Conservation (phyloP, 495 filamentous ascomycete genomes). For the Pseudomonodictys pantanalensis region DNA sequence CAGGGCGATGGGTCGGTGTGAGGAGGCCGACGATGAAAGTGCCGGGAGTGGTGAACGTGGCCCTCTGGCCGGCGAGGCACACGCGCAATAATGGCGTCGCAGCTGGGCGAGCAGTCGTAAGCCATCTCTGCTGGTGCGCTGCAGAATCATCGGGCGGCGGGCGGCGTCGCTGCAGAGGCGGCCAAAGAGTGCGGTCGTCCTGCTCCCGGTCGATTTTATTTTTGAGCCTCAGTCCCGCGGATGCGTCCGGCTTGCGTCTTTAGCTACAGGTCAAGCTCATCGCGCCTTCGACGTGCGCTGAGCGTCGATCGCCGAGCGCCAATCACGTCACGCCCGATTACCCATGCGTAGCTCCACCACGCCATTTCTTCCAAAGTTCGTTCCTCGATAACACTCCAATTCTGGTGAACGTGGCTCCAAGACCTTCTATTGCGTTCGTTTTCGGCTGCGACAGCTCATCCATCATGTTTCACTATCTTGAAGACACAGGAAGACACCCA, state of each 20-base stretch:
- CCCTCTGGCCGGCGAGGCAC: constrained; percentile 2
- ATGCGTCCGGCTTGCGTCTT: constrained; percentile 7
- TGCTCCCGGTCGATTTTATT: background rate
- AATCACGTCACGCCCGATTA: background rate
- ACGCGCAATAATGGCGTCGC: constrained; percentile 23
- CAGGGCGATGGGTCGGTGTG: constrained; percentile 6
- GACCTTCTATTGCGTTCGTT: too few species aligned
- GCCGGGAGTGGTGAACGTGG: constrained; percentile 29
- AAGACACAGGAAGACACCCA: too few species aligned
- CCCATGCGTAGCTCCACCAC: background rate
- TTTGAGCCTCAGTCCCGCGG: constrained; percentile 9
- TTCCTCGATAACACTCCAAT: too few species aligned
- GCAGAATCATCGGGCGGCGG: constrained; percentile 19
- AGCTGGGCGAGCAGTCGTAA: constrained; percentile 23
- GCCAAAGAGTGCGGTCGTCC: background rate
- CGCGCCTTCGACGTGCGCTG: background rate
- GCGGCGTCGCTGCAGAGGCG: constrained; percentile 8
- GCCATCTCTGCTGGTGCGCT: constrained; percentile 27
- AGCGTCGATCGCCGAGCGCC: background rate
- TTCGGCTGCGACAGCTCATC: too few species aligned
- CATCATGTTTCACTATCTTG: too few species aligned
- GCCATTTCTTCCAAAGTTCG: background rate
- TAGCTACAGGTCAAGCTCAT: constrained; percentile 6
- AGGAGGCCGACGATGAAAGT: background rate
- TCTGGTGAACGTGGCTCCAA: too few species aligned